Base-by-base conservation (phyloP, 1,284 basidiomycete genomes). In the Rhizoctonia solani region DNA sequence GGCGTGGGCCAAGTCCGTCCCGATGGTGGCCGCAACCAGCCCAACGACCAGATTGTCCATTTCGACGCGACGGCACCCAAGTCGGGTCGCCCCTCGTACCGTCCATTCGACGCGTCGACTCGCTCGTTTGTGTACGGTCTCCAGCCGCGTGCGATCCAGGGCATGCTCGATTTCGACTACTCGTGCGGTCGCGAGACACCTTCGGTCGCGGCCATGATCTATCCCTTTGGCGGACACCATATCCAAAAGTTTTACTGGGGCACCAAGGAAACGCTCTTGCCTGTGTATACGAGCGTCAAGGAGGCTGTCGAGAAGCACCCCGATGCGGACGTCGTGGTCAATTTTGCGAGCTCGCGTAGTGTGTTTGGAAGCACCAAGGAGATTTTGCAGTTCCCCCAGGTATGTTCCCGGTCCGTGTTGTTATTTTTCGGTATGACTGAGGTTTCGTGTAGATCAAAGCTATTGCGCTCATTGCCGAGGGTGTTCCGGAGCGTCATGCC, bases 201-300 rank as follows among this genome's bases (percentile, higher is more conserved):
- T 54, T 93, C 90, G 65, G 96, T 99, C 71, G 96, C 96, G 42
- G 96, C 97, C 66, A 99, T 99, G 96, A 98, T 99, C 79, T 99
- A 99, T 80, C 97, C 97, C 76, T 99, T 99, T 81, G 96, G 96
- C 77, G 96, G 96, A 34, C 96, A 98, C 81, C 96, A 98, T 82
- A 97, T 98, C 79, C 96, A 99, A 81, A 99, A 99, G 84, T 97
- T 98, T 85, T 95, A 99, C 86, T 99, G 96, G 96, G 96, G 96
- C 70, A 99, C 97, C 69, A 95, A 94, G 83, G 96, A 99, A 84
- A 97, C 95, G 1, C 88, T 99, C 52, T 87, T 99, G 46, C 96
- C 96, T 52, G 96, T 99, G 67, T 99, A 98, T 83, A 97, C 96
- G 30, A 89, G 87, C 70, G 85, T 98, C 72, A 88, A 86, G 68